Conservation (phyloP, 352 stramenopile genomes). For the Globisporangium irregulare region DNA sequence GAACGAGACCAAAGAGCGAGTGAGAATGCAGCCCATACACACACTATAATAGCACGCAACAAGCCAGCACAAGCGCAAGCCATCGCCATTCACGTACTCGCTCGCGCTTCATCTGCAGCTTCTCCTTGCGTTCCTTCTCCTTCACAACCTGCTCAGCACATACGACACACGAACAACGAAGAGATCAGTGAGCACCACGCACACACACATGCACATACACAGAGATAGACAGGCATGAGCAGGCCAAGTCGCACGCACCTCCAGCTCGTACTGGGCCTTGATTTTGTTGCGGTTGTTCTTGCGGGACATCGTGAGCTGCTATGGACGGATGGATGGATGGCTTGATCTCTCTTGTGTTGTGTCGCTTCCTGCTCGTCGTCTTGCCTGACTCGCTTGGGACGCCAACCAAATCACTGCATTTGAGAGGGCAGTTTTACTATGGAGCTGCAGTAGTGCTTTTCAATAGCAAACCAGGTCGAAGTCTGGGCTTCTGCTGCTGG, state of each 20-base stretch:
- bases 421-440: neutral
- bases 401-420: neutral
- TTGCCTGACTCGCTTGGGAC: neutral
- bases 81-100: constrained; percentile 23
- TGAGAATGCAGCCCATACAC: neutral
- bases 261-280: constrained; percentile 77
- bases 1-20: too few species aligned
- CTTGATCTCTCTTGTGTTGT: neutral
- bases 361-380: constrained; percentile 11
- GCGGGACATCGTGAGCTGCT: constrained; percentile 46
- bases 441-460: too few species aligned
- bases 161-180: neutral
- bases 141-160: constrained; percentile 25
- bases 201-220: neutral
- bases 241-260: constrained; percentile 26
- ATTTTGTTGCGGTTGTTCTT: constrained; percentile 83
- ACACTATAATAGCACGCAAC: neutral
- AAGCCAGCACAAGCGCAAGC: neutral
- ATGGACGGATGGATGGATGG: neutral
- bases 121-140: constrained; percentile 70
- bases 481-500: too few species aligned
- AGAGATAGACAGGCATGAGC: constrained; percentile 1
- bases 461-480: too few species aligned
- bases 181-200: neutral
- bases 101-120: constrained; percentile 69